These are phyloP conservation scores for Leccinum obscurum DNA, from an alignment of 768 basidiomycete genomes.

Conservation along the genomic window DNA sequence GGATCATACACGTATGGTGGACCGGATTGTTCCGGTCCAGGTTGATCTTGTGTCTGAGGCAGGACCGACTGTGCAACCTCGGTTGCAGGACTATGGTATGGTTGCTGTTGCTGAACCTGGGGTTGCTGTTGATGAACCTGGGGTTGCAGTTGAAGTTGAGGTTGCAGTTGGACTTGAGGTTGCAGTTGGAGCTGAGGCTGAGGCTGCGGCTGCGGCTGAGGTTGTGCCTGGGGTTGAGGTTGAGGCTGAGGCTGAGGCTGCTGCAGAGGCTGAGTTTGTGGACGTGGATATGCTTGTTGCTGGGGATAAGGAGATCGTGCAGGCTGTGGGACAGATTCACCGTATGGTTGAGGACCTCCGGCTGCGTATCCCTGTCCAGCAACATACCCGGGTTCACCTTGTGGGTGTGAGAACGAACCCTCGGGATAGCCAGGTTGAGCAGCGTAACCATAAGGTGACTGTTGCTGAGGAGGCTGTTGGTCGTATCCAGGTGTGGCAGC, in stretches of 20 bases:
- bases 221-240: constrained; percentile 15
- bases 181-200: constrained; percentile 31
- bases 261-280: constrained; percentile 41
- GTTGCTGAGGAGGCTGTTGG: constrained; percentile 39
- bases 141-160: constrained; percentile 27
- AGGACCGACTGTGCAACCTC: constrained; percentile 13
- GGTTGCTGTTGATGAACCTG: constrained; percentile 33
- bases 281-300: constrained; percentile 31
- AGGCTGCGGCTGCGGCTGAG: constrained; percentile 27
- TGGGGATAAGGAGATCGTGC: constrained; percentile 35
- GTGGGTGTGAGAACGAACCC: constrained; percentile 27
- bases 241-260: constrained; percentile 20
- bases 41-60: constrained; percentile 16
- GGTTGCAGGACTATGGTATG: constrained; percentile 10
- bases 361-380: constrained; percentile 23
- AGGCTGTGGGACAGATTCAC: constrained; percentile 24
- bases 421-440: constrained; percentile 28
- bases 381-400: constrained; percentile 25
- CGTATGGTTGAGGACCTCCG: constrained; percentile 23
- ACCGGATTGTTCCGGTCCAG: constrained; percentile 30
- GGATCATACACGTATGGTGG: constrained; percentile 64
- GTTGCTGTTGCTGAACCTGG: constrained; percentile 33
- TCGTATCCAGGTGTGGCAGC: constrained; percentile 38
- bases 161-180: constrained; percentile 39
- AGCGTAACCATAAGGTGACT: constrained; percentile 28